phyloP scores from a whole-genome alignment of 2,329 filamentous ascomycete species.

The Corynespora cassiicola region DNA sequence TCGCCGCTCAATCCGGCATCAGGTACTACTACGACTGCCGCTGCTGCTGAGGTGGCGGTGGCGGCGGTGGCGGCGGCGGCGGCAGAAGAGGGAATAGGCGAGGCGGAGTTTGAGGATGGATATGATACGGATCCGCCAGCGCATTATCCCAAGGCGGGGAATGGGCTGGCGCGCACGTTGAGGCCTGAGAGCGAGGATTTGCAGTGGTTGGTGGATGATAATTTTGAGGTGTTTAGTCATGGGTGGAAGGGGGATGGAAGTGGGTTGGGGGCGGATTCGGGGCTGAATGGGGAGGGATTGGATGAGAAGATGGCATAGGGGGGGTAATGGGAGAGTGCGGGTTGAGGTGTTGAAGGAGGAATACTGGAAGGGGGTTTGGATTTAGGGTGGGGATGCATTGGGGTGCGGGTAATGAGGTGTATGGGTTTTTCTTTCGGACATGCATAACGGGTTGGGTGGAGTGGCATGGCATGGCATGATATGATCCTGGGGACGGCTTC shows the following conservation, averaged over 20 bases:
- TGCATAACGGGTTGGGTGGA: too few species aligned
- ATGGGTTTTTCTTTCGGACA: too few species aligned
- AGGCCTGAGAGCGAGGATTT: constrained; percentile 65
- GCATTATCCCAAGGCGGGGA: constrained; percentile 68
- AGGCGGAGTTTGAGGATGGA: constrained; percentile 56
- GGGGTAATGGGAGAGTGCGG: too few species aligned
- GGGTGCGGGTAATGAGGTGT: too few species aligned
- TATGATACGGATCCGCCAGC: constrained; percentile 61
- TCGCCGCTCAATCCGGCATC: too few species aligned
- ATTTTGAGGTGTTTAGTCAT: constrained; percentile 65
- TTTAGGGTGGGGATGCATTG: too few species aligned
- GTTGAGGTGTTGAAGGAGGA: too few species aligned
- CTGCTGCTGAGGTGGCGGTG: constrained; percentile 15
- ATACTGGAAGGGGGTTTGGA: too few species aligned
- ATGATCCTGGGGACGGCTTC: too few species aligned
- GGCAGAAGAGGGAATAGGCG: constrained; percentile 8
- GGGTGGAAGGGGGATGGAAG: constrained; percentile 43
- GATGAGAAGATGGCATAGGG: constrained; percentile 23
- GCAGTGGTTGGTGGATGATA: constrained; percentile 68
- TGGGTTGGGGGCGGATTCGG: constrained; percentile 36
- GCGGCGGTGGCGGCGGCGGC: constrained; percentile 13
- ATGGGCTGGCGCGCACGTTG: constrained; percentile 62
- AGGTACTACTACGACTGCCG: constrained; percentile 26
- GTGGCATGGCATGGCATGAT: too few species aligned
- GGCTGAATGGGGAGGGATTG: constrained; percentile 22